phyloP scores from a whole-genome alignment of 2,329 filamentous ascomycete genomes.

The Bimuria novae-zelandiae region DNA sequence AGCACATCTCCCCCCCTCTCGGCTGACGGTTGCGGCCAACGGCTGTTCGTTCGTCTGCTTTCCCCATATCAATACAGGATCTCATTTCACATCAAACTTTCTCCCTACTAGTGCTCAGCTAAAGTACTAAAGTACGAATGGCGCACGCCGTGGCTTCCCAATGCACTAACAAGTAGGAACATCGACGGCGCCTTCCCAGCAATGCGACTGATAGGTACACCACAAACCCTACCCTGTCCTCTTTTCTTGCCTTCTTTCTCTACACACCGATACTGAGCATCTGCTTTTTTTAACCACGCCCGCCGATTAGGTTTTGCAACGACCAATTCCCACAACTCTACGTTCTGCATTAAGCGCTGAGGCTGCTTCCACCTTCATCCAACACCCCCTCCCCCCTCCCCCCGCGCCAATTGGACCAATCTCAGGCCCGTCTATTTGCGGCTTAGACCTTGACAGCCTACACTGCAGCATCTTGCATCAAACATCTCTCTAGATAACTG shows the following conservation, averaged over 20 bases:
- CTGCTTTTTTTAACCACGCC: conserved; percentile 25
- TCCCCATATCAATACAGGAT: conserved; percentile 25
- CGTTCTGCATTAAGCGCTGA: conserved; percentile 40
- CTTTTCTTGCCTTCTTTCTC: conserved; percentile 18
- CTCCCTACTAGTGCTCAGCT: conserved; percentile 21
- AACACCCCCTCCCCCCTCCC: conserved; percentile 21
- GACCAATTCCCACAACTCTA: conserved; percentile 31
- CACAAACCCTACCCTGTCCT: conserved; percentile 6
- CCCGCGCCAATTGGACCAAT: conserved; percentile 41
- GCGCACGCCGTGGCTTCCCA: conserved; percentile 33
- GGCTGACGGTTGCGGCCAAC: conserved; percentile 29
- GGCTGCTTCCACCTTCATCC: conserved; percentile 30
- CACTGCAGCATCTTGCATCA: conserved; percentile 26
- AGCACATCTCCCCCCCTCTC: conserved; percentile 24
- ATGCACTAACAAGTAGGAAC: conserved; percentile 16
- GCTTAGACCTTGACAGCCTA: conserved; percentile 18
- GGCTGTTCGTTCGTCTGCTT: conserved; percentile 36
- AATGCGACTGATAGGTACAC: conserved; percentile 15
- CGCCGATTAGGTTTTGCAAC: conserved; percentile 36
- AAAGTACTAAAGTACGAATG: conserved; percentile 5
- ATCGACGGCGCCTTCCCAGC: conserved; percentile 17
- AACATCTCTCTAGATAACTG: conserved; percentile 21
- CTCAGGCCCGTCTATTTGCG: conserved; percentile 22
- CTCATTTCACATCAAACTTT: conserved; percentile 6
- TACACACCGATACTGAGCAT: conserved; percentile 25